Percentiles rank a stretch among this genome's conserved stretches.
Evolutionary conservation across 257 asterid species (phyloP).

Genomic region (Knoxia roxburghii): DNA sequence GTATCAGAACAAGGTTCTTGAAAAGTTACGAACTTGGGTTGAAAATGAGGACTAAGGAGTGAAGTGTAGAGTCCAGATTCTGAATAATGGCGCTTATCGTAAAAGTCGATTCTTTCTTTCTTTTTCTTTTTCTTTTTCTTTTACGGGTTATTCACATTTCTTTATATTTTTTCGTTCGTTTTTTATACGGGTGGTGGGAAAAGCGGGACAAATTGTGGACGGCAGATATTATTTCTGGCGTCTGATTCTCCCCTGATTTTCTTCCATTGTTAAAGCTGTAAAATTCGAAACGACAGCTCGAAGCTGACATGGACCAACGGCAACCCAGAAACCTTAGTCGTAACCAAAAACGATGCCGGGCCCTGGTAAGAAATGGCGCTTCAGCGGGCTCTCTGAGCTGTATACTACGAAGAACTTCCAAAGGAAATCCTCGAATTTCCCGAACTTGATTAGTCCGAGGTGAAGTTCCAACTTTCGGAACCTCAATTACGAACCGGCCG

Average conservation of each 20-base stretch:
- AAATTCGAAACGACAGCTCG: background rate
- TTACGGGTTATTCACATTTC: too few species aligned
- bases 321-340: background rate
- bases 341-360: background rate
- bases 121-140: background rate
- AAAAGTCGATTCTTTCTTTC: background rate
- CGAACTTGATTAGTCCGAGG: too few species aligned
- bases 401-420: background rate
- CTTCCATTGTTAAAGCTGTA: background rate
- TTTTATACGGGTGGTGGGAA: background rate
- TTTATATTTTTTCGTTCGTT: background rate
- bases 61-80: background rate
- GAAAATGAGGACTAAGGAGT: background rate
- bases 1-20: background rate
- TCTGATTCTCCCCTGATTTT: background rate
- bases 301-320: background rate
- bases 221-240: background rate
- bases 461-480: too few species aligned
- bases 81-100: background rate
- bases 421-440: background rate
- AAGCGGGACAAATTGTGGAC: conserved; percentile 6
- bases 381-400: too few species aligned
- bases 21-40: background rate
- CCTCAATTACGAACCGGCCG: background rate
- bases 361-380: background rate